Base-by-base conservation (phyloP, 352 stramenopile species). In the Thalassiosira sp. region DNA sequence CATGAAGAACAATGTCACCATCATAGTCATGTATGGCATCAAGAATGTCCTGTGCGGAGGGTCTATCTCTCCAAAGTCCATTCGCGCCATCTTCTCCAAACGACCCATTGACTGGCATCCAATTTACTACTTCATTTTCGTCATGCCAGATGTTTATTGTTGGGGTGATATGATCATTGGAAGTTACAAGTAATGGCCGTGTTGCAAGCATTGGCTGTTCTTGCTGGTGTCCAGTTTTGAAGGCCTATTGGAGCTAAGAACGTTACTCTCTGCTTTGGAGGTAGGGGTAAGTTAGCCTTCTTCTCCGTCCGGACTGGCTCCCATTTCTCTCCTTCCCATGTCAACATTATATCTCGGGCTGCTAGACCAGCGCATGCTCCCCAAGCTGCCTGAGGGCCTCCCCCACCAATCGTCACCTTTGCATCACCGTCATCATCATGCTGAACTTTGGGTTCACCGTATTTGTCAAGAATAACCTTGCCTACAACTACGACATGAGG, bases 81-180 rank as follows among this genome's bases (percentile, higher is more conserved):
- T 86, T 66, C 11, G 81, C 81, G 28, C 81, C 81, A 1, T 42
- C 28, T 42, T 37, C 13, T 13, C 71, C 81, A 37, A 83, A 86
- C 0, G 72, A 86, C 57, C 77, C 77, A 59, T 88, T 49, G 0
- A 88, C 22, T 16, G 81, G 54, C 3, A 62, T 57, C 81, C 81
- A 88, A 28, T 76, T 33, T 13, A 84, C 59, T 25, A 58, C 67
- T 51, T 85, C 54, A 52, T 73, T 42, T 48, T 73, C 56, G 53
- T 86, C 81, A 27, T 88, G 81, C 81, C 81, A 88, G 1, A 88
- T 74, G 5, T 72, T 53, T 54, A 88, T 88, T 27, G 51, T 74
- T 8, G 81, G 81, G 13, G 81, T 88, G 1, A 75, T 63, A 28
- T 72, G 69, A 5, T 71, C 43, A 43, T 49, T 3, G 5, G 42